Conservation (phyloP, 2,329 filamentous ascomycete genomes). For the Arthroderma sp. region DNA sequence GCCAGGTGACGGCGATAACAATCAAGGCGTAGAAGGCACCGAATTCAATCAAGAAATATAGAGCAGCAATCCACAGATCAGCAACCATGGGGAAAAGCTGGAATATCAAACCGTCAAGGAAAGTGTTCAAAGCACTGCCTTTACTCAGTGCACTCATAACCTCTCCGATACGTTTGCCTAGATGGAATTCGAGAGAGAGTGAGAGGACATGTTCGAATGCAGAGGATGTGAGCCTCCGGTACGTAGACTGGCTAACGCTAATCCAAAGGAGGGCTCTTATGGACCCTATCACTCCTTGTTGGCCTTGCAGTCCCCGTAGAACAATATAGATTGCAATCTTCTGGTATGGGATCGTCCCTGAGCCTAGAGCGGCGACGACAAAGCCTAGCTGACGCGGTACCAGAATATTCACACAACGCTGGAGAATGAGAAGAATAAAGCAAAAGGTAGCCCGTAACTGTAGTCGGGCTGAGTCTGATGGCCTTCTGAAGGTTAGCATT, state of each 20-base stretch:
- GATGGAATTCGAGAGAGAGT: constrained; percentile 41
- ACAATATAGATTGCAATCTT: constrained; percentile 36
- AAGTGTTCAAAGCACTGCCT: constrained; percentile 39
- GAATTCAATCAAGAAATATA: constrained; percentile 49
- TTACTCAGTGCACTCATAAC: constrained; percentile 41
- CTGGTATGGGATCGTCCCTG: constrained; percentile 34
- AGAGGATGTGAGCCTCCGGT: constrained; percentile 33
- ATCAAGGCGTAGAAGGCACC: constrained; percentile 51
- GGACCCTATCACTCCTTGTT: constrained; percentile 36
- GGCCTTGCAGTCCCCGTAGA: constrained; percentile 37
- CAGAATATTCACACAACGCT: constrained; percentile 36
- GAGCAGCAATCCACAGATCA: constrained; percentile 47
- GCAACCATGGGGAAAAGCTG: constrained; percentile 49
- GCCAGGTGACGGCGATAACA: constrained; percentile 43
- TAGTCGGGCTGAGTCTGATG: not conserved
- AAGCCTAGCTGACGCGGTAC: constrained; percentile 35
- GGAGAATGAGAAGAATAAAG: constrained; percentile 31
- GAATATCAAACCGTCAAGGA: constrained; percentile 48
- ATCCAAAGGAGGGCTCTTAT: constrained; percentile 39
- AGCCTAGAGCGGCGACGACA: constrained; percentile 32
- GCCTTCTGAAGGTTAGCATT: not conserved
- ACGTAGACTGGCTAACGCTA: constrained; percentile 36
- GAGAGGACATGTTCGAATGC: constrained; percentile 40
- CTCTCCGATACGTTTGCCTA: constrained; percentile 42
- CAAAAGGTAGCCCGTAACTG: constrained; percentile 35